A percentile compares a stretch with the other conserved stretches of the same genome.
phyloP scores from a whole-genome alignment of 106 monocot genomes.

The Dendrobium officinale region DNA sequence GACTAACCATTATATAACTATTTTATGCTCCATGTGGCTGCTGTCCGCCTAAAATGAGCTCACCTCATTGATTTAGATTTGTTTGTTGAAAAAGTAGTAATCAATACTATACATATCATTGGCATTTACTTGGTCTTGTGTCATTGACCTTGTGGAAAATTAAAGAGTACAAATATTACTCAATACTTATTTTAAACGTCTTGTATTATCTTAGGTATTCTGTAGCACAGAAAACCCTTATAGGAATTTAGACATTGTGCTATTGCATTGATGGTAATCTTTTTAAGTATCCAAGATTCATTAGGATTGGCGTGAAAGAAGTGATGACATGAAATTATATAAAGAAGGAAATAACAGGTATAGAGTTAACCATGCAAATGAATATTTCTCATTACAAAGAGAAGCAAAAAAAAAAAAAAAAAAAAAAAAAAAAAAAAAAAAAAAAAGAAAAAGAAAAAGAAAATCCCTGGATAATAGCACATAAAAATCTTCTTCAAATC shows the following conservation, averaged over 20 bases:
- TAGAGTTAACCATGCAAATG: not conserved
- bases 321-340: not conserved
- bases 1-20: not conserved
- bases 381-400: not conserved
- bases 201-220: too few relatives aligned
- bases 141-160: not conserved
- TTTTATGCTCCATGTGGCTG: not conserved
- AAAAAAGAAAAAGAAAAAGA: too few relatives aligned
- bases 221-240: not conserved
- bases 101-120: not conserved
- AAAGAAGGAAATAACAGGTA: not conserved
- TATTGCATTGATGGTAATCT: not conserved
- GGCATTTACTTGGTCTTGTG: not conserved
- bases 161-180: not conserved
- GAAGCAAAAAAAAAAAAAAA: not conserved
- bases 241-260: not conserved
- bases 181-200: not conserved
- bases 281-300: not conserved
- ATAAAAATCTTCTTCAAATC: too few relatives aligned
- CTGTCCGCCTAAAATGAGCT: not conserved
- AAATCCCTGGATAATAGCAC: too few relatives aligned
- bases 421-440: too few relatives aligned
- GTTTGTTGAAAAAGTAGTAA: not conserved
- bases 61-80: not conserved
- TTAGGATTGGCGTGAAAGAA: not conserved